Evolutionary conservation across 2,329 filamentous ascomycete species (phyloP), one percentile per base, ranked within the genome.

Genomic region (Epichloe amarillans): DNA sequence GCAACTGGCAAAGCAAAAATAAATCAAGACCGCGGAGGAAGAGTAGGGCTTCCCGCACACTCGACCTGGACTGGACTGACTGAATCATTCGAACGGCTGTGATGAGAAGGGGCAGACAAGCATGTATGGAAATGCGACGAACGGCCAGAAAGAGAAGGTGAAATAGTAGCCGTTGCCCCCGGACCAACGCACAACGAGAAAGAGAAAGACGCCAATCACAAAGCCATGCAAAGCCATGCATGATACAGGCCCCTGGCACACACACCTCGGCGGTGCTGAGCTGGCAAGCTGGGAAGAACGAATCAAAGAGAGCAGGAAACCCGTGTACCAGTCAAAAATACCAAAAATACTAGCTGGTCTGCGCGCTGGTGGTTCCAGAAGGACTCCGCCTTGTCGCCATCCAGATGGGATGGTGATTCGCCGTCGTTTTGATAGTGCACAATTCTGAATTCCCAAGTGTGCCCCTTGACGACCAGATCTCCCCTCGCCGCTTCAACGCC

Each of bases 91-190:
- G 39, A 26, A 42, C 42, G 46, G 51, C 36, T 38, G 45, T 39
- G 46, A 53, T 39, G 46, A 23, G n/a, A 37, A 30, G 44, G 50
- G 37, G 35, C 15, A 21, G 15, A 46, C 30, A 26, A 43, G 45
- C 17, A 49, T 43, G 42, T 40, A 36, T 49, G 50, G 50, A 35
- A 44, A 54, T 48, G 50, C 50, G 39, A 52, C 52, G 8, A 45
- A 50, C 39, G 44, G 44, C 52, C 52, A 52, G 47, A 47, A 54
- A 46, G 48, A 54, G 52, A 54, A 54, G 52, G 52, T 54, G 50
- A 52, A 46, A 41, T 36, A 45, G 46, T 36, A 45, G 46, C 47
- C 23, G 23, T 26, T 26, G 23, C 23, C 51, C 50, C 50, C 15
- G 45, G 50, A 37, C 46, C 43, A 50, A 47, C 47, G 47, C 52